Evolutionary conservation across 306 rosid genomes (phyloP), one percentile per base, ranked within the genome.

Genomic region (Neltuma alba): DNA sequence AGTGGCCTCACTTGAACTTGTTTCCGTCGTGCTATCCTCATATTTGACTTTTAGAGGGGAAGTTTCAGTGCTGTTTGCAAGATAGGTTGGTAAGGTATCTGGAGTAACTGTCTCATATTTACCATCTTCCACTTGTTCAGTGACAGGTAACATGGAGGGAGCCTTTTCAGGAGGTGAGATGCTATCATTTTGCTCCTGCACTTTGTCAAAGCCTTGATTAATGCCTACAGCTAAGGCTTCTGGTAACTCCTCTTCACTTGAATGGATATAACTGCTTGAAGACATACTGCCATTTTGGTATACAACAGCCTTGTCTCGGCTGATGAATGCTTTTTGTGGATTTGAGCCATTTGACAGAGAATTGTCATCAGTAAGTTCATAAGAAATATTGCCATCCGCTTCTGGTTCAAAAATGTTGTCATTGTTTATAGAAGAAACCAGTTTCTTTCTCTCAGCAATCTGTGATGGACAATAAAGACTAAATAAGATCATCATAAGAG

Each of bases 391-490:
- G 31, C 20, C 74, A 1, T 78, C 76, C 80, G 80, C 92, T 77
- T 81, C 88, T 74, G 75, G 70, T 75, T 81, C 86, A 50, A 72
- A 38, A 80, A 62, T 61, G 83, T 58, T 68, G 23, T 86, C 83
- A 70, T 80, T 72, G 52, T 87, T 82, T 66, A 93, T 88, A 71
- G 94, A 83, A 75, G 94, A 85, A 74, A 86, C 82, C 86, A 90
- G 40, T 69, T 91, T 91, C 87, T 79, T 91, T 87, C 96, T 90
- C 81, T 93, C 98, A 47, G 96, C 89, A 88, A 92, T 95, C 99
- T 95, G 79, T 75, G 74, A 57, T 80, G 81, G 20, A 66, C 50
- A 82, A 30, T 38, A 77, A 57, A 74, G 50, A 38, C 40, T 47
- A 70, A 41, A 78, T 50, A 65, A 81, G 25, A 66, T 66, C 75